Evolutionary conservation across 768 basidiomycete genomes (phyloP).

Genomic region (Calocybe indica): DNA sequence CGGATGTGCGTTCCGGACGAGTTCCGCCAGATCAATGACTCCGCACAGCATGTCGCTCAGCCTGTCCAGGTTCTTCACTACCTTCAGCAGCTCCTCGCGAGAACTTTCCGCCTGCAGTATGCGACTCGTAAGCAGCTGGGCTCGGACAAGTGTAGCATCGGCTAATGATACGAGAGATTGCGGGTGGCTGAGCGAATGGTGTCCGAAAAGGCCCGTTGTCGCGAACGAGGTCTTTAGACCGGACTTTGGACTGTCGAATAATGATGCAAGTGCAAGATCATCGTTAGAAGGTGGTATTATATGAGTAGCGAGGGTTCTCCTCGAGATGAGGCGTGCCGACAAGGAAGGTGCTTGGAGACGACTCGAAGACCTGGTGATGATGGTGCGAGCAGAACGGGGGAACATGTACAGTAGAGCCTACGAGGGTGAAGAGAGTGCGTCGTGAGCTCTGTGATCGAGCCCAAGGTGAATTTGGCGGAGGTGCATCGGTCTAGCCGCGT

Average conservation of each 20-base stretch:
- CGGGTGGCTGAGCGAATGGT: conserved; percentile 67
- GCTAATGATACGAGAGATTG: conserved; percentile 66
- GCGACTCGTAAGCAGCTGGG: conserved; percentile 77
- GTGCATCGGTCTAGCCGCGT: no score
- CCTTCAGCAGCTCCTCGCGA: conserved; percentile 68
- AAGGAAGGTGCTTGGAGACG: neutral
- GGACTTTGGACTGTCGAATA: conserved; percentile 63
- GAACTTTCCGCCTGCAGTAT: conserved; percentile 72
- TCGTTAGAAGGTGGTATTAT: conserved; percentile 57
- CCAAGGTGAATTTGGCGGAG: neutral
- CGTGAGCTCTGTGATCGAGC: neutral
- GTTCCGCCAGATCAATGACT: conserved; percentile 94
- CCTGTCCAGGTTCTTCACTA: conserved; percentile 94
- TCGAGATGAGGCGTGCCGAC: no score
- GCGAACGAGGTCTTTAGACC: conserved; percentile 33
- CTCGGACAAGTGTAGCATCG: conserved; percentile 73
- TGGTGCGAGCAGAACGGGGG: conserved; percentile 35
- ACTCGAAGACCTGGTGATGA: conserved; percentile 26
- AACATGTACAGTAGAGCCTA: conserved; percentile 42
- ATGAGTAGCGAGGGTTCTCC: conserved; percentile 28
- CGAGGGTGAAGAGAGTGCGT: neutral
- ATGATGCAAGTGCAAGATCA: conserved; percentile 58
- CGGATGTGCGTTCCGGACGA: conserved; percentile 90
- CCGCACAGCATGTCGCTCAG: conserved; percentile 94
- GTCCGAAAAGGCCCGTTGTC: conserved; percentile 80